Conservation (phyloP, 768 basidiomycete species). For the Phanerochaete sordida region DNA sequence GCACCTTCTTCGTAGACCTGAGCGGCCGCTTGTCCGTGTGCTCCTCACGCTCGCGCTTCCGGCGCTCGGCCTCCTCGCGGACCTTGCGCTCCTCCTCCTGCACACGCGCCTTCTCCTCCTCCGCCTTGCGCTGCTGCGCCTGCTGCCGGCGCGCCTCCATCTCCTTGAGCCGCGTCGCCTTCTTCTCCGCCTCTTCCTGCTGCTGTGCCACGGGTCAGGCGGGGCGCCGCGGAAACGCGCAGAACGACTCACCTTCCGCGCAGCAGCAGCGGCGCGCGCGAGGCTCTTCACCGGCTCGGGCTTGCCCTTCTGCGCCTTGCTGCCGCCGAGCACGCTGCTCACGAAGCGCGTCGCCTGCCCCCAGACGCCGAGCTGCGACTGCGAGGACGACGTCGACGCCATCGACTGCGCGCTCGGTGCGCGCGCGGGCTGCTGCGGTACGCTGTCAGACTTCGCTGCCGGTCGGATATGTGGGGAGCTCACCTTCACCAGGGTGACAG, state of each 20-base stretch:
- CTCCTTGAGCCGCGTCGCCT: constrained; percentile 67
- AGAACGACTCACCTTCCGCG: constrained; percentile 71
- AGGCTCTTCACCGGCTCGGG: constrained; percentile 69
- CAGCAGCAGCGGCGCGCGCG: constrained; percentile 76
- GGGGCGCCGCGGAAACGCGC: too few relatives aligned
- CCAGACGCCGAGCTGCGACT: constrained; percentile 58
- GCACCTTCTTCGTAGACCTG: constrained; percentile 58
- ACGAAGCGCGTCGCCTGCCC: constrained; percentile 68
- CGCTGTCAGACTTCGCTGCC: constrained; percentile 1
- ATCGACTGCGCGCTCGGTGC: constrained; percentile 57
- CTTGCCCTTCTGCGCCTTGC: constrained; percentile 68
- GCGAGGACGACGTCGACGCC: constrained; percentile 28
- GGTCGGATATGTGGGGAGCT: constrained; percentile 10
- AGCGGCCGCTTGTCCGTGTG: constrained; percentile 64
- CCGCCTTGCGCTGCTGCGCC: constrained; percentile 68
- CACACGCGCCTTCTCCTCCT: constrained; percentile 65
- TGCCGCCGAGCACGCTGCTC: constrained; percentile 59
- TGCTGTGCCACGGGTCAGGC: constrained; percentile 50
- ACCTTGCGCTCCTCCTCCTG: constrained; percentile 67
- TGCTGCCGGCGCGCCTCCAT: constrained; percentile 81
- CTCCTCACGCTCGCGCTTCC: constrained; percentile 82
- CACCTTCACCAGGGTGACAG: constrained; percentile 31
- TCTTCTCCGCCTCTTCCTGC: constrained; percentile 85
- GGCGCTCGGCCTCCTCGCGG: constrained; percentile 70
- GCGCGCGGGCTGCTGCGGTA: constrained; percentile 26